phyloP scores from a whole-genome alignment of 2,329 filamentous ascomycete genomes.

The Trichoderma afroharzianum region DNA sequence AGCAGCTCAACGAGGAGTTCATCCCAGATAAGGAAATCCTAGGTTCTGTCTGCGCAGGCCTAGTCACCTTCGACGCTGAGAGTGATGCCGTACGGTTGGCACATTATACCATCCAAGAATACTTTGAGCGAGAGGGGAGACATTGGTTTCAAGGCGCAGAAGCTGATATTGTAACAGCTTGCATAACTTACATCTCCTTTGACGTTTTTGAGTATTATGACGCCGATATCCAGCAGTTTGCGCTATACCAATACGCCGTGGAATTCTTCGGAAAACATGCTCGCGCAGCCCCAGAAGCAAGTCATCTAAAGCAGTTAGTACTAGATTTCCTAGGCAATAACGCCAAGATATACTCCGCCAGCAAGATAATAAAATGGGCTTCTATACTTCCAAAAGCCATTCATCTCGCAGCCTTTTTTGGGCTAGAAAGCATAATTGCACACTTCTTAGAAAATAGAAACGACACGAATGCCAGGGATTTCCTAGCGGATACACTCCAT shows the following conservation, averaged over 20 bases:
- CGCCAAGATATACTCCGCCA: not conserved
- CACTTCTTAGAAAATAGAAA: not conserved
- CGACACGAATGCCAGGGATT: not conserved
- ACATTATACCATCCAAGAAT: constrained; percentile 7
- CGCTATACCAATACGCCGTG: not conserved
- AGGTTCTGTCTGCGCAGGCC: not conserved
- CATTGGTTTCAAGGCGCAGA: not conserved
- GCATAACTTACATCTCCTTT: constrained; percentile 9
- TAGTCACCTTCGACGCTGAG: not conserved
- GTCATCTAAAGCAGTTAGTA: not conserved
- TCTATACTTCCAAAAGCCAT: not conserved
- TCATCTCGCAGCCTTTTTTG: not conserved
- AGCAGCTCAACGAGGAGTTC: not conserved
- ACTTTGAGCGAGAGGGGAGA: not conserved
- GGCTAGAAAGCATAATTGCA: not conserved
- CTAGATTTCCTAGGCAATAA: not conserved
- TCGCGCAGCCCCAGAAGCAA: not conserved
- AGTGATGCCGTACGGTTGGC: not conserved
- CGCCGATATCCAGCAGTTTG: not conserved
- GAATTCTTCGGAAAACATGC: not conserved
- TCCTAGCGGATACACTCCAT: not conserved
- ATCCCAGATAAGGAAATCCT: not conserved
- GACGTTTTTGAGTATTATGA: not conserved
- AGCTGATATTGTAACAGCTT: not conserved
- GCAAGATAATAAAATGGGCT: rapidly evolving